Evolutionary conservation across 495 filamentous ascomycete species (phyloP), one percentile per base, ranked within the genome.

Genomic region (Extremus antarcticus): DNA sequence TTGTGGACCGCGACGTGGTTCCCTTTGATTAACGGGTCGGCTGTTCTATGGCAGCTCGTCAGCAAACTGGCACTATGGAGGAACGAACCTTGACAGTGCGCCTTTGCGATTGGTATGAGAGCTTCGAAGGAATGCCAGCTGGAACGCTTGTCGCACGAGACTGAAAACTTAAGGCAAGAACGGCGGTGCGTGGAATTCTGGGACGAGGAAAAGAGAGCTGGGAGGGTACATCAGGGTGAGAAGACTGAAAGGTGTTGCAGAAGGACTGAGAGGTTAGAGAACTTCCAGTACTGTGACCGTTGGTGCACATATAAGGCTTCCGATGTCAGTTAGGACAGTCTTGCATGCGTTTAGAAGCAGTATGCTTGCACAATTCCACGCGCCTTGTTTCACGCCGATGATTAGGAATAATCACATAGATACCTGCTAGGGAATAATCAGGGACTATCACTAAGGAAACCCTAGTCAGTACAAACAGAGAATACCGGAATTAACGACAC

Each of bases 131-230:
- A 17, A 46, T 73, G 53, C 68, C 57, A 7, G 71, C 65, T 23
- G 70, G 69, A 58, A 60, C 72, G 71, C 10, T 74, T 59, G 68
- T 88, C 25, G 82, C 79, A 35, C 71, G 68, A 45, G 76, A 73
- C 65, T 97, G 92, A 92, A 85, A 80, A 64, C 87, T 87, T 50
- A 97, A 96, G 78, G 85, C 87, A 1, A 74, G 88, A 65, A 88
- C 80, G 66, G 89, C 88, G 8, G 76, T 95, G 1, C 74, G 88
- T 39, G 86, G 85, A 21, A 79, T 96, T 8, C 71, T 90, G 71
- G 86, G 89, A 0, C 86, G 84, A 65, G 91, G 81, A 15, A 94
- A 82, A 71, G 83, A 87, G 59, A 76, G 68, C 3, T 96, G 89
- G 88, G 89, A 94, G 70, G 87, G 75, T 2, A 84, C 75, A 41